phyloP scores from a whole-genome alignment of 495 filamentous ascomycete species.

The Aspergillus heteromorphus region DNA sequence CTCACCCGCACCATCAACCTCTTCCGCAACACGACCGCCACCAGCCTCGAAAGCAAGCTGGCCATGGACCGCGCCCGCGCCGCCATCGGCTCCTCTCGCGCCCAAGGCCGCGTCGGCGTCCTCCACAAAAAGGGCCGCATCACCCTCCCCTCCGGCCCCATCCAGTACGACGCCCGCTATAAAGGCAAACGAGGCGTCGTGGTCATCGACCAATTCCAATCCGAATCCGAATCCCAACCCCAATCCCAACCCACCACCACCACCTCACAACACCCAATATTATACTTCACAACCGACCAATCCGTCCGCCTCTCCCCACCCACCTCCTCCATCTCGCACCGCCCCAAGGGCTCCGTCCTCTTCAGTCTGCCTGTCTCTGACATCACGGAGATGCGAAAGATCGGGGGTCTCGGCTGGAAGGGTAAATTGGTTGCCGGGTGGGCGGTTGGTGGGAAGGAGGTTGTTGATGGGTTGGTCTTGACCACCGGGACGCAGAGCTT shows the following conservation, averaged over 20 bases:
- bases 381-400: slow-evolving; percentile 68
- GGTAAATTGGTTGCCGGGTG: slow-evolving; percentile 79
- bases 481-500: slow-evolving; percentile 53
- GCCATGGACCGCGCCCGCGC: slow-evolving; percentile 66
- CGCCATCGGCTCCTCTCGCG: slow-evolving; percentile 57
- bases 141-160: slow-evolving; percentile 52
- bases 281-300: slow-evolving; percentile 48
- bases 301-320: slow-evolving; percentile 17
- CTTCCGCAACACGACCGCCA: slow-evolving; percentile 65
- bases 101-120: slow-evolving; percentile 66
- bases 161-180: slow-evolving; percentile 69
- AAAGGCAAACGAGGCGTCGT: slow-evolving; percentile 67
- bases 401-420: slow-evolving; percentile 86
- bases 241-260: slow-evolving; percentile 19
- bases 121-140: slow-evolving; percentile 45
- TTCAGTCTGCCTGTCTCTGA: slow-evolving; percentile 53
- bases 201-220: slow-evolving; percentile 58
- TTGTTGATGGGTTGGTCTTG: slow-evolving; percentile 67
- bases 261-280: slow-evolving; percentile 38
- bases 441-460: slow-evolving; percentile 64
- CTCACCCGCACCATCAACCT: slow-evolving; percentile 56
- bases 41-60: slow-evolving; percentile 61
- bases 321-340: slow-evolving; percentile 37
- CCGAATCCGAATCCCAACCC: slow-evolving; percentile 16
- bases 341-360: slow-evolving; percentile 30